These are phyloP conservation scores for Gossypium bickii DNA, from an alignment of 345 rosid genomes.

Conservation along the genomic window DNA sequence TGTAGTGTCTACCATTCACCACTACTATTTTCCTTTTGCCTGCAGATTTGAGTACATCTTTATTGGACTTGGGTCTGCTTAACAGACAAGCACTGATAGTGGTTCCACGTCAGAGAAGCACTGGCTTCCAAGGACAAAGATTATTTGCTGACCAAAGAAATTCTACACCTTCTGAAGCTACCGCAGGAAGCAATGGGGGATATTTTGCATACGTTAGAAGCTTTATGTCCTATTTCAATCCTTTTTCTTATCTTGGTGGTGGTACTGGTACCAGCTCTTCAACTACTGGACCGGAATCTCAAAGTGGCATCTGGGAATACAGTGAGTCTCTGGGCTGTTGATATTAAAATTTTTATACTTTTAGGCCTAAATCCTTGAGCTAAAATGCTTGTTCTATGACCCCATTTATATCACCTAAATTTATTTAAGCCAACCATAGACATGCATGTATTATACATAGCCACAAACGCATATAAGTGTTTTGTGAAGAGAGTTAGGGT, in stretches of 20 bases:
- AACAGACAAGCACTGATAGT: conserved; percentile 84
- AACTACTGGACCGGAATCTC: conserved; percentile 41
- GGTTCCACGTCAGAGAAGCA: conserved; percentile 49
- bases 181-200: conserved; percentile 44
- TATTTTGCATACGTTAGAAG: conserved; percentile 55
- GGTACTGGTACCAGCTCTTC: conserved; percentile 31
- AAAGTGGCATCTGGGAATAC: conserved; percentile 40
- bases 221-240: conserved; percentile 62
- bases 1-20: not conserved
- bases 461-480: no score
- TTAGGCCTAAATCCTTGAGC: not conserved
- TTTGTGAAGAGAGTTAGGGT: not conserved
- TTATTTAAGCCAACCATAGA: not conserved
- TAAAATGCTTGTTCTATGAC: not conserved
- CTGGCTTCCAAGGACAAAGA: conserved; percentile 34
- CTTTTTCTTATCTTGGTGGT: conserved; percentile 69
- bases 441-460: not conserved
- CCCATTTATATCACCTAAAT: not conserved
- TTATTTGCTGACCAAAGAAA: conserved; percentile 26
- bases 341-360: not conserved
- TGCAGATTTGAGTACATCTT: conserved; percentile 68
- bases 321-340: conserved; percentile 26
- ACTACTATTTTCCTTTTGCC: conserved; percentile 3
- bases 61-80: conserved; percentile 64
- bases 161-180: conserved; percentile 28